phyloP scores from a whole-genome alignment of 1,284 basidiomycete species.

The Ganoderma leucocontextum region DNA sequence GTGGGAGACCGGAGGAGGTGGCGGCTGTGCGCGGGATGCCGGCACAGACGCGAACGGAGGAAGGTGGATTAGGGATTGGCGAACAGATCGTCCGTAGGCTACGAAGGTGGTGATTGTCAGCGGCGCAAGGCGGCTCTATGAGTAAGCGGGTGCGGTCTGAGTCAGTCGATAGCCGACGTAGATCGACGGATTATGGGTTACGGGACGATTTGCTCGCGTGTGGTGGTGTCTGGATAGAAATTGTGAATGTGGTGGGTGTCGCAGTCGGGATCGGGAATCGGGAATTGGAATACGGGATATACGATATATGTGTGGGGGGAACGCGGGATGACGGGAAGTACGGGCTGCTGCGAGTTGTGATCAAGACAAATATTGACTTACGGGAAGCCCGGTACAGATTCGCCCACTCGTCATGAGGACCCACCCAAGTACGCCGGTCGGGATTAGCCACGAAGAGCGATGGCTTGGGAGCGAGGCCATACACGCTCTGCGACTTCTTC shows the following conservation, averaged over 20 bases:
- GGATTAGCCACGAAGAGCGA: slow-evolving; percentile 71
- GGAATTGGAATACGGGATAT: not conserved
- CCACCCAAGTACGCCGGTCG: slow-evolving; percentile 44
- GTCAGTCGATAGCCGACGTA: slow-evolving; percentile 12
- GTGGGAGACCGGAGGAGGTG: slow-evolving; percentile 1
- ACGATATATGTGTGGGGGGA: not conserved
- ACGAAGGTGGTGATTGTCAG: slow-evolving; percentile 24
- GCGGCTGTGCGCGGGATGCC: not conserved
- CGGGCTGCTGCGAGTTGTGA: not conserved
- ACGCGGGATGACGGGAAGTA: not conserved
- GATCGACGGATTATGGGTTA: not conserved
- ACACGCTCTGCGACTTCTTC: slow-evolving; percentile 48
- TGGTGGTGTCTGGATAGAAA: not conserved
- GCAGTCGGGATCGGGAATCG: not conserved
- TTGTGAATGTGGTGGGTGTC: not conserved
- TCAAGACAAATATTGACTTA: not conserved
- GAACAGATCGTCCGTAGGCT: slow-evolving; percentile 28
- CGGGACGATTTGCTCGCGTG: not conserved
- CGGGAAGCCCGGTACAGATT: not conserved
- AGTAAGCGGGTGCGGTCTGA: slow-evolving; percentile 13
- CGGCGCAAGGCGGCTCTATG: slow-evolving; percentile 16
- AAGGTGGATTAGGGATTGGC: slow-evolving; percentile 26
- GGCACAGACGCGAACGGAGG: slow-evolving; percentile 13
- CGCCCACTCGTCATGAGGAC: slow-evolving; percentile 20
- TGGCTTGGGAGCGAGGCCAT: slow-evolving; percentile 63